Percentiles rank a stretch among this genome's conserved stretches.
phyloP scores from a whole-genome alignment of 2,329 filamentous ascomycete species.

The Scorias spongiosa region DNA sequence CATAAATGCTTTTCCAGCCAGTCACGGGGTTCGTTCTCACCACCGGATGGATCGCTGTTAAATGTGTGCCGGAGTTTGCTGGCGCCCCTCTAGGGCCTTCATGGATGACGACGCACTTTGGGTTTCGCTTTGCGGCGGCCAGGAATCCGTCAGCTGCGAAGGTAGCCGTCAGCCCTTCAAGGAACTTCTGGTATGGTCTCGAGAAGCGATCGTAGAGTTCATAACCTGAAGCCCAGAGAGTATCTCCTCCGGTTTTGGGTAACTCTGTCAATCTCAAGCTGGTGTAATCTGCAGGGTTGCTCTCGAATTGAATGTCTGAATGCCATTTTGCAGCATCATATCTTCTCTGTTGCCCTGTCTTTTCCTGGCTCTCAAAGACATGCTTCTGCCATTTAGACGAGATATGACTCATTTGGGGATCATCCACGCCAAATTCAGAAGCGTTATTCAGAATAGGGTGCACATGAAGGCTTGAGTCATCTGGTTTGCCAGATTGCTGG shows the following conservation, averaged over 20 bases:
- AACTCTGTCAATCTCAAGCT: conserved; percentile 19
- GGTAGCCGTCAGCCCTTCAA: conserved; percentile 37
- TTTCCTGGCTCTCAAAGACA: conserved; percentile 2
- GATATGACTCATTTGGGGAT: conserved; percentile 25
- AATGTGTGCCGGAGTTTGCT: conserved; percentile 7
- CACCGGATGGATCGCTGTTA: conserved; percentile 29
- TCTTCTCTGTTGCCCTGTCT: conserved; percentile 33
- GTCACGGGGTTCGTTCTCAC: conserved; percentile 46
- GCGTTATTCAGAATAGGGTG: conserved; percentile 33
- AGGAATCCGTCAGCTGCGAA: conserved; percentile 18
- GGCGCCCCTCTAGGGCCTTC: conserved; percentile 9
- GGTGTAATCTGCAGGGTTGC: conserved; percentile 22
- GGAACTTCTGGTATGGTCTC: conserved; percentile 39
- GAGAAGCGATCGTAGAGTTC: conserved; percentile 44
- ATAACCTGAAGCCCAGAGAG: conserved; percentile 32
- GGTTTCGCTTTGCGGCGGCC: conserved; percentile 14
- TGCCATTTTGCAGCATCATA: conserved; percentile 35
- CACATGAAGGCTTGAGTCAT: conserved; percentile 41
- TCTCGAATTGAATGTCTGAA: conserved; percentile 22
- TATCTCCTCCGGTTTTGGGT: conserved; percentile 26
- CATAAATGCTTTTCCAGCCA: conserved; percentile 46
- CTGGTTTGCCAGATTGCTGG: conserved; percentile 41
- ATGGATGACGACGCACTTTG: conserved; percentile 10
- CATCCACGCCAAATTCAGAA: conserved; percentile 17
- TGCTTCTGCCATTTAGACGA: conserved; percentile 19